These are phyloP conservation scores for Viola odorata DNA, from an alignment of 345 rosid genomes.

Conservation along the genomic window DNA sequence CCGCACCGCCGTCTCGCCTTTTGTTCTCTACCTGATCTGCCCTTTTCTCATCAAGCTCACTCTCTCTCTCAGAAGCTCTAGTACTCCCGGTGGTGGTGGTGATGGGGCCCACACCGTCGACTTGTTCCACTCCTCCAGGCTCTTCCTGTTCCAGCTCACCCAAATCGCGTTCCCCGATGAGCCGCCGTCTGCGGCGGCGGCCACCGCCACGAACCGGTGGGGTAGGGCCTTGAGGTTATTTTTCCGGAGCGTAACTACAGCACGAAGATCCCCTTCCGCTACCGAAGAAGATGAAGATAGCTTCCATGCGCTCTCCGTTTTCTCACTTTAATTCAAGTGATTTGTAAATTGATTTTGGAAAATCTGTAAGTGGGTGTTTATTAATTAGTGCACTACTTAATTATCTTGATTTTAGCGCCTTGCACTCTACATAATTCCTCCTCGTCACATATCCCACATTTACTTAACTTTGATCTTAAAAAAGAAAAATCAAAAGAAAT, in stretches of 20 bases:
- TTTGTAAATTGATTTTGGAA: no score
- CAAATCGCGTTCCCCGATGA: constrained; percentile 20
- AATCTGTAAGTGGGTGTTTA: no score
- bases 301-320: constrained; percentile 30
- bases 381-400: no score
- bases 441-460: no score
- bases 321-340: constrained; percentile 17
- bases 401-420: no score
- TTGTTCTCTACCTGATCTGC: constrained; percentile 16
- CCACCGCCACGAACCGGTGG: constrained; percentile 12
- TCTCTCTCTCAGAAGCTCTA: constrained; percentile 6
- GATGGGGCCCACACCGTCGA: background rate
- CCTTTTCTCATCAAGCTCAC: constrained; percentile 24
- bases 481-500: no score
- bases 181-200: background rate
- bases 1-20: constrained; percentile 6
- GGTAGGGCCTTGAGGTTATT: constrained; percentile 25
- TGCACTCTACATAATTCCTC: no score
- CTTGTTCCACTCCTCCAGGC: constrained; percentile 21
- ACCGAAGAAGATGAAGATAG: constrained; percentile 20
- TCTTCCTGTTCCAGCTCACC: constrained; percentile 30
- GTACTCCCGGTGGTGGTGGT: constrained; percentile 1
- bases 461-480: no score
- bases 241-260: constrained; percentile 15
- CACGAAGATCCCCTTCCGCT: constrained; percentile 5